These are phyloP conservation scores for Sporothrix mexicana DNA, from an alignment of 2,329 filamentous ascomycete genomes.

Conservation along the genomic window DNA sequence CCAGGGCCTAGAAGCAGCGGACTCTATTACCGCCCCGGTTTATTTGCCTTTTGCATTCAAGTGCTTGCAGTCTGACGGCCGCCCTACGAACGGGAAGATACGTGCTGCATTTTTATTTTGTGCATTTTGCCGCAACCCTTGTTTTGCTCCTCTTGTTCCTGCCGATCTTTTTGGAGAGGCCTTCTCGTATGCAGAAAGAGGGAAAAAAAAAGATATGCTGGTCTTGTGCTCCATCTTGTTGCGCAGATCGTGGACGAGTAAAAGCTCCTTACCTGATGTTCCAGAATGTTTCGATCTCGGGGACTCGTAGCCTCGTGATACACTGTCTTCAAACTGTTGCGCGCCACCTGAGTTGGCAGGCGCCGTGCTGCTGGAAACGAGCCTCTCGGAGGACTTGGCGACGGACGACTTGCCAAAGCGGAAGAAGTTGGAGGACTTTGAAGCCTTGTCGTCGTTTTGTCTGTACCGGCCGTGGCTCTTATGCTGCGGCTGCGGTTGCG, in stretches of 20 bases:
- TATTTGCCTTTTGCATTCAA: not conserved
- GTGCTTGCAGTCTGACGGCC: constrained; percentile 2
- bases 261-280: constrained; percentile 42
- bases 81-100: not conserved
- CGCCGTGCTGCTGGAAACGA: constrained; percentile 28
- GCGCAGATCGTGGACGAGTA: too few relatives aligned
- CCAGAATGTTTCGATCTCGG: constrained; percentile 43
- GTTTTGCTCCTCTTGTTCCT: constrained; percentile 15
- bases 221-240: not conserved
- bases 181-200: not conserved
- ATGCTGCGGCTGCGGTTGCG: constrained; percentile 30
- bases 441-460: constrained; percentile 51
- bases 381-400: constrained; percentile 48
- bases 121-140: constrained; percentile 16
- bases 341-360: constrained; percentile 38
- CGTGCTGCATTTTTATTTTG: not conserved
- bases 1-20: not conserved
- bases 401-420: constrained; percentile 55
- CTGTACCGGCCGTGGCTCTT: constrained; percentile 38
- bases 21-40: not conserved
- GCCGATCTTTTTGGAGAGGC: constrained; percentile 15
- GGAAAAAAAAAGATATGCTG: not conserved
- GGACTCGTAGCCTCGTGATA: constrained; percentile 48
- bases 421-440: constrained; percentile 56
- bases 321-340: constrained; percentile 46